Conservation (phyloP, 1,139 yeast genomes). For the Suhomyces bolitotheri region DNA sequence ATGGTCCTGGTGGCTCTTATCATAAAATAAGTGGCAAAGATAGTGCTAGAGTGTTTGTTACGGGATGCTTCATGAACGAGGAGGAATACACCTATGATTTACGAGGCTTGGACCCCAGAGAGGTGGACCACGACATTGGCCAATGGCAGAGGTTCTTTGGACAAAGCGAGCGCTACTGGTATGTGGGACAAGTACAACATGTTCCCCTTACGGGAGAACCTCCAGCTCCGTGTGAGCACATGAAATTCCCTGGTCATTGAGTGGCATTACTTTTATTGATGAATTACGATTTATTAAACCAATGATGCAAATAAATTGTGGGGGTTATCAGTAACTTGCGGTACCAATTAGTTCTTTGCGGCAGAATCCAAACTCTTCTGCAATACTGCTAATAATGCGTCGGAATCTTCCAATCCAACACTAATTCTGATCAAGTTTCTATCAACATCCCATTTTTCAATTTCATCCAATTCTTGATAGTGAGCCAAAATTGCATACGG, state of each 20-base stretch:
- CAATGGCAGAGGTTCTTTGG: conserved; percentile 58
- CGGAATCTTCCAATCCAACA: conserved; percentile 72
- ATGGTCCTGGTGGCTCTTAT: conserved; percentile 70
- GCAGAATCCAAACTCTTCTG: conserved; percentile 62
- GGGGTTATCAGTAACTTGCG: no score
- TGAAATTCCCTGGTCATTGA: conserved; percentile 33
- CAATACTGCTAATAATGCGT: conserved; percentile 57
- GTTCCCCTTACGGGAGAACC: conserved; percentile 34
- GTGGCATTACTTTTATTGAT: no score
- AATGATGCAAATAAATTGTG: no score
- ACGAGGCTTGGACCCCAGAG: conserved; percentile 53
- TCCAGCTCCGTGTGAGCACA: conserved; percentile 40
- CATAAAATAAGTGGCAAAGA: conserved; percentile 65
- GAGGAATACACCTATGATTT: conserved; percentile 68
- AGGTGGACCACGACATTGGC: conserved; percentile 30
- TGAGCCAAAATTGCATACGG: conserved; percentile 93
- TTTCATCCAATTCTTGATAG: conserved; percentile 78
- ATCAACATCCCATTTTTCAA: conserved; percentile 84
- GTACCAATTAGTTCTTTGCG: conserved; percentile 12
- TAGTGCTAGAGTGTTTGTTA: conserved; percentile 71
- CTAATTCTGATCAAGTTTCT: conserved; percentile 77
- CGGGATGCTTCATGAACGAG: conserved; percentile 66
- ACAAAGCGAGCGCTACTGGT: conserved; percentile 56
- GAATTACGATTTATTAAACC: no score
- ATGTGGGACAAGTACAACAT: conserved; percentile 58